A percentile compares a stretch with the other conserved stretches of the same genome.
Evolutionary conservation across 2,329 filamentous ascomycete species (phyloP).

Genomic region (Tolypocladium endophyticum): DNA sequence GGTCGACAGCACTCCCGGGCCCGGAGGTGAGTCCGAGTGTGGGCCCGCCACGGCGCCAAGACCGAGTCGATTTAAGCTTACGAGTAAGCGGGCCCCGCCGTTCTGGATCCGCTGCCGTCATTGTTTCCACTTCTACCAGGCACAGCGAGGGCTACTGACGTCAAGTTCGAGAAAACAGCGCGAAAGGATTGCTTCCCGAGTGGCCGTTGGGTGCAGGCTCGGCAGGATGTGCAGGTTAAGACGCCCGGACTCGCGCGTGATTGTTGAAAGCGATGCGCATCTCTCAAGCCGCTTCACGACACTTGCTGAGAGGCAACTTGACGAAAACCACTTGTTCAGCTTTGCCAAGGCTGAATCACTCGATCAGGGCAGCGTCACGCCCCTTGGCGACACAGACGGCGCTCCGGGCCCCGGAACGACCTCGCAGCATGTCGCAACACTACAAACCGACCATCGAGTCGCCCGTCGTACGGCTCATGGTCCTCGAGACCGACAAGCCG

Average conservation of each 20-base stretch:
- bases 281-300: neutral
- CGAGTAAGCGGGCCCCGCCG: neutral
- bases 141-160: neutral
- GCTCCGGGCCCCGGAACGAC: neutral
- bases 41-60: neutral
- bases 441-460: constrained; percentile 14
- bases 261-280: neutral
- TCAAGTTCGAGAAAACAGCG: neutral
- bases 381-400: neutral
- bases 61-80: neutral
- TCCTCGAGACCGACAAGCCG: constrained; percentile 48
- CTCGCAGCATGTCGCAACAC: constrained; percentile 12
- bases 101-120: neutral
- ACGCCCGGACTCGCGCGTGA: neutral
- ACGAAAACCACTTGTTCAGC: too few species aligned
- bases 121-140: neutral
- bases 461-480: constrained; percentile 28
- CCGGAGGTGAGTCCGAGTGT: neutral
- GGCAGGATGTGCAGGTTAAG: neutral
- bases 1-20: neutral
- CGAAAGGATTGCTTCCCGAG: neutral
- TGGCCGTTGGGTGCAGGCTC: neutral
- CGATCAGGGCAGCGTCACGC: too few species aligned
- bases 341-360: neutral
- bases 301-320: too few species aligned